A percentile compares a stretch with the other conserved stretches of the same genome.
Conservation (phyloP, 768 basidiomycete genomes). For the Nidularia pulvinata region DNA sequence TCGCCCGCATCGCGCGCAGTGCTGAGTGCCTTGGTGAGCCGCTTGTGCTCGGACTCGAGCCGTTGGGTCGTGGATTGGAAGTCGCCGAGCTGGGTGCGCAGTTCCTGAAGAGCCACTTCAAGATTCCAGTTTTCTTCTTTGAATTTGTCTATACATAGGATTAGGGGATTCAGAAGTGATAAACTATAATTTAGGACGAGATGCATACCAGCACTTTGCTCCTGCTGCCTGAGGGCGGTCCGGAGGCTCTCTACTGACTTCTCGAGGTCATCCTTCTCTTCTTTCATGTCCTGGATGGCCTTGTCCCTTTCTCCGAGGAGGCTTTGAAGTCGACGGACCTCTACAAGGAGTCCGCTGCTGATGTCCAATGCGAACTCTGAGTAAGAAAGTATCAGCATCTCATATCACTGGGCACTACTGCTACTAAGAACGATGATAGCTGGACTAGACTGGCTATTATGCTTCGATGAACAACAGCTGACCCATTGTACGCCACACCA, state of each 20-base stretch:
- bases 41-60: conserved; percentile 82
- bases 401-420: too few relatives aligned
- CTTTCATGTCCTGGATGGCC: conserved; percentile 87
- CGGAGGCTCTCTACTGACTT: conserved; percentile 74
- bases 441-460: too few relatives aligned
- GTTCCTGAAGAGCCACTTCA: conserved; percentile 90
- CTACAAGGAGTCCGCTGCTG: conserved; percentile 87
- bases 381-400: conserved; percentile 6
- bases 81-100: conserved; percentile 68
- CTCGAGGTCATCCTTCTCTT: conserved; percentile 90
- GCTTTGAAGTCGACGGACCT: conserved; percentile 90
- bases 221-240: conserved; percentile 74
- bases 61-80: conserved; percentile 66
- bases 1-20: conserved; percentile 76
- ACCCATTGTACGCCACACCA: too few relatives aligned
- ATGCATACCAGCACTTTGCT: conserved; percentile 73
- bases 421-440: too few relatives aligned
- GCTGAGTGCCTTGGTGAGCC: conserved; percentile 74
- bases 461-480: too few relatives aligned
- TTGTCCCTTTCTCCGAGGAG: conserved; percentile 92
- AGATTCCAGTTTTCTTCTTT: conserved; percentile 99
- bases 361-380: conserved; percentile 98
- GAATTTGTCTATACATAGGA: conserved; percentile 69
- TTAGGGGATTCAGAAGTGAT: conserved; percentile 1
- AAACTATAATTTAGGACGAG: background rate